phyloP scores from a whole-genome alignment of 495 filamentous ascomycete species.

The Acidomyces sp. region DNA sequence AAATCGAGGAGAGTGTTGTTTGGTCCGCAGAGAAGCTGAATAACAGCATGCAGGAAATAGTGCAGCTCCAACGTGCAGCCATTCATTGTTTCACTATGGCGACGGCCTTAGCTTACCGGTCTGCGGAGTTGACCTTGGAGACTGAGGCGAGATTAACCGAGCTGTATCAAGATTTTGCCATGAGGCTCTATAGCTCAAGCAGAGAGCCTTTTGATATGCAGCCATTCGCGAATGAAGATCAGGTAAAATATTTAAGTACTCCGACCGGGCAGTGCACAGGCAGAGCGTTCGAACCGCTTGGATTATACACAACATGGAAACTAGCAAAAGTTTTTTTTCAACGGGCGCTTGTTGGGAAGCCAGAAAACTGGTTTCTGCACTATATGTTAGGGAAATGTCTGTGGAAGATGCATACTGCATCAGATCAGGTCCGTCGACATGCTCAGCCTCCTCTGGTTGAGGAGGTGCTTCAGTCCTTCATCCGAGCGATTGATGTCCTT shows the following conservation, averaged over 20 bases:
- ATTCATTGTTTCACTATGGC: constrained; percentile 95
- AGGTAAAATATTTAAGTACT: constrained; percentile 59
- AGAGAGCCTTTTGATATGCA: constrained; percentile 82
- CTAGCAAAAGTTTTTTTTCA: constrained; percentile 70
- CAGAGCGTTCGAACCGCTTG: constrained; percentile 59
- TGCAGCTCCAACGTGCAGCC: constrained; percentile 60
- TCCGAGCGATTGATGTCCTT: constrained; percentile 62
- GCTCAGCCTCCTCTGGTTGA: constrained; percentile 32
- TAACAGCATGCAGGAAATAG: constrained; percentile 61
- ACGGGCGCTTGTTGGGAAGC: constrained; percentile 57
- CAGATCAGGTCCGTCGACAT: constrained; percentile 27
- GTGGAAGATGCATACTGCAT: constrained; percentile 78
- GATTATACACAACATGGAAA: constrained; percentile 67
- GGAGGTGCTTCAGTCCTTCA: constrained; percentile 53
- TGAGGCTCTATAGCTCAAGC: constrained; percentile 79
- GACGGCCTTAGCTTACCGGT: constrained; percentile 54
- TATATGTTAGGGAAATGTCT: constrained; percentile 90
- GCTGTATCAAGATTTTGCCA: constrained; percentile 80
- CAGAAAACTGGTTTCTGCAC: constrained; percentile 73
- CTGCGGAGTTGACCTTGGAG: constrained; percentile 47
- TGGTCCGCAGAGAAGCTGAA: constrained; percentile 97
- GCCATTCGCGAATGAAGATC: constrained; percentile 40
- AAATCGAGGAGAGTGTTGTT: constrained; percentile 79
- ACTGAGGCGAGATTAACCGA: constrained; percentile 58
- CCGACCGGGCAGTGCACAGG: constrained; percentile 64